These are phyloP conservation scores for Bryum argenteum DNA, from an alignment of 225 moss, liverwort and hornwort genomes.

Conservation along the genomic window DNA sequence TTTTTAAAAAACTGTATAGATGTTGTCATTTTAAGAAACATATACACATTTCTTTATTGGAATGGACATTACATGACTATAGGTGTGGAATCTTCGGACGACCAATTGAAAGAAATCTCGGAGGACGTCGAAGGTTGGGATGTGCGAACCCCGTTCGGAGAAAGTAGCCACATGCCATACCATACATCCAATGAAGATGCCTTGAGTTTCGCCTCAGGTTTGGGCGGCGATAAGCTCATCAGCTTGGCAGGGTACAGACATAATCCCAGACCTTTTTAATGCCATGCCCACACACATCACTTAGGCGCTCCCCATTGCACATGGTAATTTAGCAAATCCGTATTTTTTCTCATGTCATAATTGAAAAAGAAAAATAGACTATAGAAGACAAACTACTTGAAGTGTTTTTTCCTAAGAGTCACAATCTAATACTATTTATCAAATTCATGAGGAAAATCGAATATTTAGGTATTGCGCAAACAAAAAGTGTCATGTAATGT, in stretches of 20 bases:
- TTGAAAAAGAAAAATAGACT: no score
- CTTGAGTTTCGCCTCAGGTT: conserved; percentile 4
- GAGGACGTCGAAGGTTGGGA: conserved; percentile 43
- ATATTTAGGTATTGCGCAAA: no score
- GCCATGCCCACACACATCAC: neutral
- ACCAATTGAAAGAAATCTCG: conserved; percentile 30
- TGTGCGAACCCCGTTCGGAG: conserved; percentile 31
- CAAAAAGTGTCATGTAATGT: no score
- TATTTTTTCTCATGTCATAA: no score
- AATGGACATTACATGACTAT: no score
- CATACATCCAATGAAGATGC: conserved; percentile 20
- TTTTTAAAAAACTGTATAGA: no score
- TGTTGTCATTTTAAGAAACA: no score
- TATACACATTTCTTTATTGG: no score
- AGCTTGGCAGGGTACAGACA: conserved; percentile 41
- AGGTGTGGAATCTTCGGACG: conserved; percentile 12
- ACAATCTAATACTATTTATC: no score
- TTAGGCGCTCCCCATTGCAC: neutral
- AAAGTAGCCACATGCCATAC: conserved; percentile 29
- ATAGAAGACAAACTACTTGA: no score
- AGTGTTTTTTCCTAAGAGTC: no score
- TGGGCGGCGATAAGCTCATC: conserved; percentile 31
- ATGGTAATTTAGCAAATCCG: neutral
- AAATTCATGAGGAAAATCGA: no score
- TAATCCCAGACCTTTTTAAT: conserved; percentile 15